Conservation (phyloP, 495 filamentous ascomycete genomes). For the Umbilicaria muhlenbergii region DNA sequence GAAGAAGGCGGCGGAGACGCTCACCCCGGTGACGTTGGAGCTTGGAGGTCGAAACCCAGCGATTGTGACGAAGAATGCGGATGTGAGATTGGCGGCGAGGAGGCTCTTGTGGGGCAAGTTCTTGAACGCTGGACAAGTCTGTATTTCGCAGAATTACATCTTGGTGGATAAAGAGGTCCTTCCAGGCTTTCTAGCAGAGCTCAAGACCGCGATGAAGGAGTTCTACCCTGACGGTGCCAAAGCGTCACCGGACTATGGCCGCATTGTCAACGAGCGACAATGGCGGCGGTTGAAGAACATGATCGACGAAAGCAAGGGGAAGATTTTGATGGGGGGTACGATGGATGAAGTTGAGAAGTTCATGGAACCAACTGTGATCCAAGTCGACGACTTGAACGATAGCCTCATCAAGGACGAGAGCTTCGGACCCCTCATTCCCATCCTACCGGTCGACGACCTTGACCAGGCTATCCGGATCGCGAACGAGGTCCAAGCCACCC, state of each 20-base stretch:
- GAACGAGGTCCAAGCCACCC: slow-evolving; percentile 61
- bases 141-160: slow-evolving; percentile 78
- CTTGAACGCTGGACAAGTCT: slow-evolving; percentile 75
- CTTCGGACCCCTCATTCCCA: slow-evolving; percentile 78
- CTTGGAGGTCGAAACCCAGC: slow-evolving; percentile 86
- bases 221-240: slow-evolving; percentile 78
- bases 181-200: slow-evolving; percentile 53
- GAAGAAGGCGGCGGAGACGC: slow-evolving; percentile 78
- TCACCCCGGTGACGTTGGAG: slow-evolving; percentile 81
- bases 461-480: slow-evolving; percentile 70
- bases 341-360: slow-evolving; percentile 65
- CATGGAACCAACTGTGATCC: slow-evolving; percentile 75
- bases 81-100: slow-evolving; percentile 67
- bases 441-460: slow-evolving; percentile 56
- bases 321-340: slow-evolving; percentile 71
- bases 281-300: slow-evolving; percentile 79
- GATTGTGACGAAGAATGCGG: slow-evolving; percentile 67
- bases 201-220: slow-evolving; percentile 54
- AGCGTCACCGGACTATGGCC: slow-evolving; percentile 54
- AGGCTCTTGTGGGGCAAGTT: slow-evolving; percentile 79
- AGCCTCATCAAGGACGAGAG: slow-evolving; percentile 65
- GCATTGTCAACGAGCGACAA: slow-evolving; percentile 62
- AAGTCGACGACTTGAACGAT: slow-evolving; percentile 60
- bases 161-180: slow-evolving; percentile 63
- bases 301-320: slow-evolving; percentile 66